Conservation (phyloP, 176 grass and related monocot species). For the Thalia dealbata region DNA sequence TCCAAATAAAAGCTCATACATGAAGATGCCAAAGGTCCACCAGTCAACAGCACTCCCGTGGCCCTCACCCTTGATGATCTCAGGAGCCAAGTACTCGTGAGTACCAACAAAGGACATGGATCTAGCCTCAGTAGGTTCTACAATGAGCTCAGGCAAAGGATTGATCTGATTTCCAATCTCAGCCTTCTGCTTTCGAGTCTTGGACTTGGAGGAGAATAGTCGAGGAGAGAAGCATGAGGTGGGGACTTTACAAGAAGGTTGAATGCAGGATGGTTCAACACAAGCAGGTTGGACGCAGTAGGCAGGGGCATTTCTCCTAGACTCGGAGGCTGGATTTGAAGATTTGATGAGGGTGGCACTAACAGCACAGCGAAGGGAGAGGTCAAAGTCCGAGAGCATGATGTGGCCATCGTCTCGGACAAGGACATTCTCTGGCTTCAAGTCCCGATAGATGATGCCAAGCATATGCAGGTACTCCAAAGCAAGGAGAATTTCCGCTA, state of each 20-base stretch:
- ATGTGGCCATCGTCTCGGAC: constrained; percentile 9
- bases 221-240: constrained; percentile 4
- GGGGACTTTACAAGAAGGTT: background rate
- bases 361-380: constrained; percentile 4
- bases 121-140: background rate
- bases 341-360: constrained; percentile 1
- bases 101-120: constrained; percentile 15
- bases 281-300: constrained; percentile 8
- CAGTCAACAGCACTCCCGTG: constrained; percentile 10
- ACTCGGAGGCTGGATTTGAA: background rate
- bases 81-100: constrained; percentile 5
- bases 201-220: constrained; percentile 9
- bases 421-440: constrained; percentile 13
- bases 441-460: constrained; percentile 5
- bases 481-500: constrained; percentile 2
- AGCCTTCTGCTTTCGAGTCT: background rate
- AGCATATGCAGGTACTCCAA: constrained; percentile 10
- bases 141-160: constrained; percentile 6
- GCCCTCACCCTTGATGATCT: constrained; percentile 17
- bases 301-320: background rate
- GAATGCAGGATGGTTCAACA: constrained; percentile 3
- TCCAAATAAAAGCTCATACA: constrained; percentile 14
- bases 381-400: constrained; percentile 13
- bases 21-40: constrained; percentile 12
- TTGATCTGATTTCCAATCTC: constrained; percentile 11